Conservation (phyloP, 495 filamentous ascomycete species). For the Penicillium macrosclerotiorum region DNA sequence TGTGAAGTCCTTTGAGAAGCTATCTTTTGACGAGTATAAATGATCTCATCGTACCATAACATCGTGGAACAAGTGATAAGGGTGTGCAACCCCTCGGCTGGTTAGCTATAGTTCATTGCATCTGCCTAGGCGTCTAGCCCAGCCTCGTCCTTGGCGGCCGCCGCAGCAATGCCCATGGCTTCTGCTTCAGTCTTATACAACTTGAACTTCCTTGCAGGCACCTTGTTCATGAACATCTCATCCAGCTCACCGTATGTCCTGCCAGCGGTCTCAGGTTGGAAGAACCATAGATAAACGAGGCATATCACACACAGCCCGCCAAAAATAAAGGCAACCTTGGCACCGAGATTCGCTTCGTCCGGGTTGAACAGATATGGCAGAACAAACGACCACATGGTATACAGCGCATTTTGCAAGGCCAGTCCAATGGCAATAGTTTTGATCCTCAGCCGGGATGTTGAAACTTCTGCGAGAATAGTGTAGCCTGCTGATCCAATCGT, state of each 20-base stretch:
- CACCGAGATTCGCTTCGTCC: constrained; percentile 11
- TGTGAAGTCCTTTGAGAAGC: background rate
- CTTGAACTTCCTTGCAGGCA: constrained; percentile 17
- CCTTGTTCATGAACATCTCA: constrained; percentile 18
- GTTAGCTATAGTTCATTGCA: no score
- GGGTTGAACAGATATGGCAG: constrained; percentile 13
- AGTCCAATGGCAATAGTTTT: constrained; percentile 33
- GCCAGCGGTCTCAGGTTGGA: constrained; percentile 14
- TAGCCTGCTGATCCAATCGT: constrained; percentile 34
- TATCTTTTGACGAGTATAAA: background rate
- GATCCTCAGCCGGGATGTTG: constrained; percentile 26
- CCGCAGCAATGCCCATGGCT: constrained; percentile 12
- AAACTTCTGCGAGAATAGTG: constrained; percentile 25
- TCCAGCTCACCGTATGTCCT: constrained; percentile 17
- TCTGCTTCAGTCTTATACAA: constrained; percentile 12
- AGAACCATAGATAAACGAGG: constrained; percentile 19
- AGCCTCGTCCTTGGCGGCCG: background rate
- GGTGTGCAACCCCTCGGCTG: no score
- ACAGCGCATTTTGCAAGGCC: constrained; percentile 24
- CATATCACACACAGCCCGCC: constrained; percentile 14
- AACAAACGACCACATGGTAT: constrained; percentile 30
- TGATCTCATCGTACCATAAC: no score
- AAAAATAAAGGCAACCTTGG: constrained; percentile 23
- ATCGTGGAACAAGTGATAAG: no score
- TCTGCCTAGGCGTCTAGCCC: no score